phyloP scores from a whole-genome alignment of 1,139 yeast species.

The Petasospora fabianii region DNA sequence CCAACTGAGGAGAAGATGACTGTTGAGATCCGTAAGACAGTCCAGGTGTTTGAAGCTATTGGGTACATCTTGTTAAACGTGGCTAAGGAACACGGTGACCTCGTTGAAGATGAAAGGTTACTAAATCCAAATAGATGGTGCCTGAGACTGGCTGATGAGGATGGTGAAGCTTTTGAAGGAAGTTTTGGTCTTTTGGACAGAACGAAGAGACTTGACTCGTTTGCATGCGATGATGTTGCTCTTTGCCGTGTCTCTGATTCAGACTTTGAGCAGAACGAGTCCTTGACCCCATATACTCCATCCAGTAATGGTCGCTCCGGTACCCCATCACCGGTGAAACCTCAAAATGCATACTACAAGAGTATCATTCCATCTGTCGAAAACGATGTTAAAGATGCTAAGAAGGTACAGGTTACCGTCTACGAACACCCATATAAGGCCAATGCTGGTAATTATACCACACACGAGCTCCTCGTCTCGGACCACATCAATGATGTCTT shows the following conservation, averaged over 20 bases:
- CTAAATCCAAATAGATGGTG: conserved; percentile 62
- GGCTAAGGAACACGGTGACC: conserved; percentile 23
- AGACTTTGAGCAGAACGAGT: conserved; percentile 35
- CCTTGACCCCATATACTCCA: conserved; percentile 46
- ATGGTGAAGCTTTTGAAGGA: conserved; percentile 73
- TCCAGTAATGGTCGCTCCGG: conserved; percentile 4
- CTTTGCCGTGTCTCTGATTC: conserved; percentile 43
- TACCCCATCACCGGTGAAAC: conserved; percentile 15
- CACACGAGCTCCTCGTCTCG: conserved; percentile 30
- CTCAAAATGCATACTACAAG: conserved; percentile 33
- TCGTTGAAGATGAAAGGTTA: conserved; percentile 13
- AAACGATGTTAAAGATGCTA: conserved; percentile 25
- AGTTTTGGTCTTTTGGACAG: conserved; percentile 69
- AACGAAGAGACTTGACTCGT: conserved; percentile 48
- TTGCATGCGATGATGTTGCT: conserved; percentile 68
- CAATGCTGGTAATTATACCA: conserved; percentile 24
- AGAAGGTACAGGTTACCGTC: conserved; percentile 28
- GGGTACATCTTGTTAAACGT: conserved; percentile 50
- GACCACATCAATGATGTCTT: conserved; percentile 34
- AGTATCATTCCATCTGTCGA: conserved; percentile 31
- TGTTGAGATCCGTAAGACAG: conserved; percentile 41
- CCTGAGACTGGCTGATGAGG: conserved; percentile 71
- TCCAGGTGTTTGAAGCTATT: conserved; percentile 57
- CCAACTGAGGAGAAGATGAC: conserved; percentile 31
- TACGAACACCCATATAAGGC: conserved; percentile 31